Evolutionary conservation across 2,329 filamentous ascomycete genomes (phyloP), one percentile per base, ranked within the genome.

Genomic region (Phyllosticta citribraziliensis): DNA sequence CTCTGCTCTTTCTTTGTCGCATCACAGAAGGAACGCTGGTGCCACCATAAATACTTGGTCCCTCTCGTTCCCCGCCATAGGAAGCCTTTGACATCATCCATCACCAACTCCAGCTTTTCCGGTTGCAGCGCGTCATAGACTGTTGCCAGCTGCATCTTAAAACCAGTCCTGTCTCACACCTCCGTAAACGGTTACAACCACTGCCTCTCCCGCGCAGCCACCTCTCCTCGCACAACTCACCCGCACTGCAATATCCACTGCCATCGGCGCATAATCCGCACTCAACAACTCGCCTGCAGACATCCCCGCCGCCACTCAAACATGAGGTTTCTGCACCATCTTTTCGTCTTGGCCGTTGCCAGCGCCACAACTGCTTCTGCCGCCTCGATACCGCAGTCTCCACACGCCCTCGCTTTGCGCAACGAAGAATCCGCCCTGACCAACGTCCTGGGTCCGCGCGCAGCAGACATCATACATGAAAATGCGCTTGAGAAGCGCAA

Each of bases 401-500:
- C 62, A 22, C 65, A 68, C 58, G 68, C 69, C 11, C 60, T 73
- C 54, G 64, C 62, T 20, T 24, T 67, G 1, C 65, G 69, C 27
- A 65, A 66, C 33, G 66, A 64, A 9, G 67, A 65, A 30, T 30
- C 27, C 57, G 64, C 60, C 33, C 64, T 61, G 47, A 63, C 47
- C 52, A 62, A 57, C 27, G 63, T 66, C 12, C 64, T 62, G 19
- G 65, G 66, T 47, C 60, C 67, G 25, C 66, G 67, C 40, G 62
- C 72, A 52, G 60, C 73, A 35, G 66, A 71, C 3, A 25, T 61
- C 1, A 27, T 61, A 54, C 40, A 53, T 4, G 67, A 71, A 52
- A 69, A 72, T 22, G 67, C 68, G 11, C 62, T 75, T 56, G 70
- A 73, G 61, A 72, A 69, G 64, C 70, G 73, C 51, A 75, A 74